phyloP scores from a whole-genome alignment of 2,329 filamentous ascomycete species.

The Epichloe hybrida region DNA sequence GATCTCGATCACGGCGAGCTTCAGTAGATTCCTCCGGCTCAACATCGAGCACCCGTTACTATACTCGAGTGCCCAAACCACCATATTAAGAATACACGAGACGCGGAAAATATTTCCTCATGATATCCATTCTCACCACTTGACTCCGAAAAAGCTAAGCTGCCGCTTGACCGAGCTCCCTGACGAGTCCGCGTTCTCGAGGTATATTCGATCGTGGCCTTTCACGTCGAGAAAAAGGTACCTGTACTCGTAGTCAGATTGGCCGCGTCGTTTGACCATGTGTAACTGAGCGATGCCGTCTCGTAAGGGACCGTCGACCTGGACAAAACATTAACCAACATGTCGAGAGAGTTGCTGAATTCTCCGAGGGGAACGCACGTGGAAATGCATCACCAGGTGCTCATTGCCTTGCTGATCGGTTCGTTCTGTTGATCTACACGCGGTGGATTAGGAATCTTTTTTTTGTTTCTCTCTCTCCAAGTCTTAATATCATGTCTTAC shows the following conservation, averaged over 20 bases:
- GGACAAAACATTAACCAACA: neutral
- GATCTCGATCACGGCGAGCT: too few relatives aligned
- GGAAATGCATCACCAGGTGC: slow-evolving; percentile 75
- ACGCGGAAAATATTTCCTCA: too few relatives aligned
- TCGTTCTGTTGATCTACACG: slow-evolving; percentile 44
- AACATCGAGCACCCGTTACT: neutral
- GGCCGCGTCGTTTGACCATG: slow-evolving; percentile 53
- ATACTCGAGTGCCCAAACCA: too few relatives aligned
- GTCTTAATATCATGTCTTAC: slow-evolving; percentile 21
- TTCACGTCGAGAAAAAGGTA: slow-evolving; percentile 69
- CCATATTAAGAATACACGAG: too few relatives aligned
- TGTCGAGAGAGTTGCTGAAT: neutral
- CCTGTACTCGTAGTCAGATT: slow-evolving; percentile 61
- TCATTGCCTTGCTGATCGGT: slow-evolving; percentile 65
- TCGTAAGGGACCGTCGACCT: slow-evolving; percentile 66
- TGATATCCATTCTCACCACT: slow-evolving; percentile 27
- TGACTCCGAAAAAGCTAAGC: slow-evolving; percentile 48
- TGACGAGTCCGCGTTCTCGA: slow-evolving; percentile 43
- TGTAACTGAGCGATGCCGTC: slow-evolving; percentile 65
- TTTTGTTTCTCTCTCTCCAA: too few relatives aligned
- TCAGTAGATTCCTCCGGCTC: neutral
- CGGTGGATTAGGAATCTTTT: neutral
- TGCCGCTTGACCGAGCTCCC: slow-evolving; percentile 25
- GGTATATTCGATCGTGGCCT: slow-evolving; percentile 51
- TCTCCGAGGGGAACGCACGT: slow-evolving; percentile 35